Conservation (phyloP, 2,329 filamentous ascomycete genomes). For the Arthroderma uncinatum region DNA sequence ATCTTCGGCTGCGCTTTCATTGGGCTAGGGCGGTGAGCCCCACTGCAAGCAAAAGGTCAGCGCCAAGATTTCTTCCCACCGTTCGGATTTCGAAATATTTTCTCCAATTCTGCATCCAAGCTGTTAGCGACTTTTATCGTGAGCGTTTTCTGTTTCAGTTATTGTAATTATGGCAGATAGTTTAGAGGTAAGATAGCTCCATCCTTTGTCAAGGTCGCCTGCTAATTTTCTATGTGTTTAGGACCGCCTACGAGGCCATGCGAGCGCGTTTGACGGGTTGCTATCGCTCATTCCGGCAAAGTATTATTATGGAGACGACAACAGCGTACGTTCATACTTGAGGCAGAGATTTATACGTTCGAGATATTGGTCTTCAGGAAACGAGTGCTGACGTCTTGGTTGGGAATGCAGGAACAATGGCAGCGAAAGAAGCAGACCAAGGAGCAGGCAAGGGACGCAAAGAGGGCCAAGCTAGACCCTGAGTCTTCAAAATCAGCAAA, state of each 20-base stretch:
- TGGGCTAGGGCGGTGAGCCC: not conserved
- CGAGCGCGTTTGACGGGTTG: slow-evolving; percentile 74
- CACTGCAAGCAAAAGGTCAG: slow-evolving; percentile 6
- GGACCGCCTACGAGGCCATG: slow-evolving; percentile 42
- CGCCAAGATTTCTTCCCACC: slow-evolving; percentile 15
- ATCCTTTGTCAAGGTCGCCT: slow-evolving; percentile 17
- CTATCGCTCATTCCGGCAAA: slow-evolving; percentile 82
- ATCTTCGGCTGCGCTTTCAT: not conserved
- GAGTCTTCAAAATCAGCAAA: slow-evolving; percentile 84
- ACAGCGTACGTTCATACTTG: slow-evolving; percentile 51
- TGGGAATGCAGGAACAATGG: slow-evolving; percentile 66
- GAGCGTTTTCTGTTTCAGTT: not conserved
- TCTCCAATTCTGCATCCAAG: not conserved
- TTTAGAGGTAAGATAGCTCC: slow-evolving; percentile 13
- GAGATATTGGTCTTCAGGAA: slow-evolving; percentile 11
- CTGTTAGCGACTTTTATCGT: not conserved
- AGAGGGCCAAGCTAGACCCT: slow-evolving; percentile 81
- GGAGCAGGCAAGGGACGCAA: slow-evolving; percentile 69
- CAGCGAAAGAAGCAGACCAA: slow-evolving; percentile 92
- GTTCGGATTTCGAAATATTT: slow-evolving; percentile 9
- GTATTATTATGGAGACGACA: slow-evolving; percentile 80
- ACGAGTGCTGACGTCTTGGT: slow-evolving; percentile 8
- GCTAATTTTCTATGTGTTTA: slow-evolving; percentile 18
- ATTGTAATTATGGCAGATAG: slow-evolving; percentile 14
- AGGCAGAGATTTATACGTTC: not conserved